Conservation (phyloP, 352 stramenopile species). For the Globisporangium paddicum region DNA sequence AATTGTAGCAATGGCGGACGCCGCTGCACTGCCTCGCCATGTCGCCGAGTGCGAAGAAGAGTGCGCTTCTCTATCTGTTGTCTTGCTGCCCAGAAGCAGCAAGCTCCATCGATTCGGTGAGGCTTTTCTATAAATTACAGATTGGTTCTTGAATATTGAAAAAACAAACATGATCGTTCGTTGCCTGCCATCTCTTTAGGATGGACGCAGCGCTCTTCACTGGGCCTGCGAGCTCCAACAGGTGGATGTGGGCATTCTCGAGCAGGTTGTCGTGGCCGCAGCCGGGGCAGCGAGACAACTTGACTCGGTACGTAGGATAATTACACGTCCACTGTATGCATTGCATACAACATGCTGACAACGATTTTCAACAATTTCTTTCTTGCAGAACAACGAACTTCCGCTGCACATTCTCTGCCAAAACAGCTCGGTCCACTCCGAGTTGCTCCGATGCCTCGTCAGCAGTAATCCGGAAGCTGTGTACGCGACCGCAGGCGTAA, state of each 20-base stretch:
- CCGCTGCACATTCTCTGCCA: conserved; percentile 54
- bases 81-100: conserved; percentile 25
- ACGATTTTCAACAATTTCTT: neutral
- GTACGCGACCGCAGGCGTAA: conserved; percentile 17
- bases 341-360: neutral
- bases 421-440: conserved; percentile 24
- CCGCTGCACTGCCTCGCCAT: conserved; percentile 43
- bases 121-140: neutral
- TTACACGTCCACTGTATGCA: too few relatives aligned
- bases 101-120: conserved; percentile 32
- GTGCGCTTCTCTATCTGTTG: conserved; percentile 34
- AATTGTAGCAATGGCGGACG: conserved; percentile 28
- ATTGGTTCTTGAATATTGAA: neutral
- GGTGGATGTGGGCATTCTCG: conserved; percentile 24
- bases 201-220: conserved; percentile 45
- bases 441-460: conserved; percentile 30
- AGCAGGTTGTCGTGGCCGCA: conserved; percentile 9
- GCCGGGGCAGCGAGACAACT: conserved; percentile 16
- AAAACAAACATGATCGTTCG: too few relatives aligned
- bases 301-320: conserved; percentile 7
- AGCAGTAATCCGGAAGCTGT: conserved; percentile 24
- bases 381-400: conserved; percentile 41
- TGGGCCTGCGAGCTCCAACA: conserved; percentile 41
- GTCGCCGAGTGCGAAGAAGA: conserved; percentile 21
- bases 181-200: conserved; percentile 16